Conservation (phyloP, 768 basidiomycete species). For the Auricularia cornea region DNA sequence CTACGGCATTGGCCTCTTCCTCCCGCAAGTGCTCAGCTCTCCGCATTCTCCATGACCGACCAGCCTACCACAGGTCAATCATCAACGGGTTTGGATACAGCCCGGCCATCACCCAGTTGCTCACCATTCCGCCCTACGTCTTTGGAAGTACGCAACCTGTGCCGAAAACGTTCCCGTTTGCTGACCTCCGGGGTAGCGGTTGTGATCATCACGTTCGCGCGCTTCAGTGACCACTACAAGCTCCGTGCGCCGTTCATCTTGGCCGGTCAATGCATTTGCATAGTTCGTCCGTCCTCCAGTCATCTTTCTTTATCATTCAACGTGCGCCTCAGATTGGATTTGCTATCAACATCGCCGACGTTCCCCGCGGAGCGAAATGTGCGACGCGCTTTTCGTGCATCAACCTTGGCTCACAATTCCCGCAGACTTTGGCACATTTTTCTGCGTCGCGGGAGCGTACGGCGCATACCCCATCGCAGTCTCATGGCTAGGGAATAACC, state of each 20-base stretch:
- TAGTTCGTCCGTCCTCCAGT: background rate
- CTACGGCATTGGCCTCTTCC: slow-evolving; percentile 62
- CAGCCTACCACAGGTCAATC: slow-evolving; percentile 38
- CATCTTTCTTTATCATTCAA: background rate
- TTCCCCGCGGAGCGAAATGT: background rate
- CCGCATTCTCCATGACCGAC: background rate
- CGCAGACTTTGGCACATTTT: slow-evolving; percentile 52
- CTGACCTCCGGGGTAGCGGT: background rate
- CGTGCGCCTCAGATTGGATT: background rate
- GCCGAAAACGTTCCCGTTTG: background rate
- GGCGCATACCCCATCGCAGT: slow-evolving; percentile 50
- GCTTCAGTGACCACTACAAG: background rate
- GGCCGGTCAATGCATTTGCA: background rate
- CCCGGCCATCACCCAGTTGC: slow-evolving; percentile 6
- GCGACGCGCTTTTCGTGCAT: background rate
- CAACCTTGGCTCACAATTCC: background rate
- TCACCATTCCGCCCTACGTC: slow-evolving; percentile 8
- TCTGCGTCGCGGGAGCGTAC: slow-evolving; percentile 57
- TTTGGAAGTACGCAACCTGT: slow-evolving; percentile 2
- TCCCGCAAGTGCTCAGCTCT: slow-evolving; percentile 44
- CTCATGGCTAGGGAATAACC: slow-evolving; percentile 34
- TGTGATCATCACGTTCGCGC: background rate
- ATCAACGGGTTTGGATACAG: slow-evolving; percentile 33
- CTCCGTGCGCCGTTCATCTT: background rate
- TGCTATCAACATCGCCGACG: background rate